Conservation (phyloP, 768 basidiomycete genomes). For the Tulasnella sp. region DNA sequence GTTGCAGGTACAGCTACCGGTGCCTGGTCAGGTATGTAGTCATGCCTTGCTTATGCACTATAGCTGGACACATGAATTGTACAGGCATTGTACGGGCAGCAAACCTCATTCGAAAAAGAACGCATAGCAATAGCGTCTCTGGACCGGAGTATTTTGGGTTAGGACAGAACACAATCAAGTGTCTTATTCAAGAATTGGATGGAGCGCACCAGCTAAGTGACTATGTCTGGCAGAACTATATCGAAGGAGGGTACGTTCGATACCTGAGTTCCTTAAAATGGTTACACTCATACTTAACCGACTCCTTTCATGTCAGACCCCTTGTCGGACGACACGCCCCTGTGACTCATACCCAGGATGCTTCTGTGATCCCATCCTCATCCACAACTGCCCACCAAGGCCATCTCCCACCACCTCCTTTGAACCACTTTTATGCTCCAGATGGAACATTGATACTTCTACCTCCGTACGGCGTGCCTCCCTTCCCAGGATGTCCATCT, state of each 20-base stretch:
- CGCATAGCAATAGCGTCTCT: slow-evolving; percentile 77
- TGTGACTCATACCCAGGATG: slow-evolving; percentile 50
- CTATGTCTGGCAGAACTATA: slow-evolving; percentile 79
- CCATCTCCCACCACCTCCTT: no score
- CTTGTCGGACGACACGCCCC: slow-evolving; percentile 72
- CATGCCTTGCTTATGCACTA: no score
- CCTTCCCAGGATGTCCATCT: no score
- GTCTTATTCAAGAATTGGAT: slow-evolving; percentile 74
- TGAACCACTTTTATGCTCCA: no score
- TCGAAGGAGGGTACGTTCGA: slow-evolving; percentile 79
- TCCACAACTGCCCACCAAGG: no score
- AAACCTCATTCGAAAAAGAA: slow-evolving; percentile 64
- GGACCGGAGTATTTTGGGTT: slow-evolving; percentile 83
- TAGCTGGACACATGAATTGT: no score
- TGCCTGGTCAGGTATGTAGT: slow-evolving; percentile 70
- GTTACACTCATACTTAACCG: neutral
- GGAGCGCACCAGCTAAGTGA: slow-evolving; percentile 56
- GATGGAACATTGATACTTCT: no score
- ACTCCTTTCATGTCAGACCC: slow-evolving; percentile 33
- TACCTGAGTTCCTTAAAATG: slow-evolving; percentile 14
- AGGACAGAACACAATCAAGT: slow-evolving; percentile 79
- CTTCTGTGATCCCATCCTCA: no score
- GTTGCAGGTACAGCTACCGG: slow-evolving; percentile 81
- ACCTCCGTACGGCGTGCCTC: no score
- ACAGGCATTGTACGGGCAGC: slow-evolving; percentile 78